Evolutionary conservation across 805 yeast genomes (phyloP), one percentile per base, ranked within the genome.

Genomic region (Scheffersomyces amazonensis): DNA sequence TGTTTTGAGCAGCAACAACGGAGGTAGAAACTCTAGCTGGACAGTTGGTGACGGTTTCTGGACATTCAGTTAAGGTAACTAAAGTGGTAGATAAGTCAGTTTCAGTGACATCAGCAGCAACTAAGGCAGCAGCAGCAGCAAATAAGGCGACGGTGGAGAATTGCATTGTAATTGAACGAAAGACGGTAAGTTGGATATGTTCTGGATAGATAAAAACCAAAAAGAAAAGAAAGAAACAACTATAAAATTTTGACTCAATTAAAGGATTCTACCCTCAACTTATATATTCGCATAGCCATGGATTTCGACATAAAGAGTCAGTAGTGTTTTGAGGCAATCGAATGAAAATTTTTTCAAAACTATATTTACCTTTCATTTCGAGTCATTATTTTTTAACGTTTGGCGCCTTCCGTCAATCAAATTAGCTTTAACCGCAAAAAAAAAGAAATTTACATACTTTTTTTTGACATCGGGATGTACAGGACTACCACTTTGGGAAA

Each of bases 11-110:
- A 33, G 43, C 30, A 37, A 42, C 37, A 22, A 29, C 18, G 13
- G 49, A 34, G 49, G 62, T 47, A 36, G 62, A 44, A 45, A 43
- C 35, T 46, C 48, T 20, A 39, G 43, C 40, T 58, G 75, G 73
- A 57, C 74, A 69, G 65, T 64, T 51, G 40, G 73, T 67, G 48
- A 27, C 28, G 31, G 40, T 47, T 36, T 34, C 62, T 60, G 78
- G 78, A 64, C 80, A 75, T 67, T 64, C 52, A 47, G 78, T 72
- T 69, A 71, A 58, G 58, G 79, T 71, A 43, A 60, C 75, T 57
- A 37, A 50, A 47, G 70, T 64, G 46, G 70, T 56, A 39, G 54
- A 43, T 33, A 43, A 32, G 21, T 52, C 59, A 41, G 64, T 59
- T 28, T 56, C 49, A 45, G 65, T 64, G 48, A 62, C 53, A 34